Base-by-base conservation (phyloP, 768 basidiomycete species). In the Pholiota microspora region DNA sequence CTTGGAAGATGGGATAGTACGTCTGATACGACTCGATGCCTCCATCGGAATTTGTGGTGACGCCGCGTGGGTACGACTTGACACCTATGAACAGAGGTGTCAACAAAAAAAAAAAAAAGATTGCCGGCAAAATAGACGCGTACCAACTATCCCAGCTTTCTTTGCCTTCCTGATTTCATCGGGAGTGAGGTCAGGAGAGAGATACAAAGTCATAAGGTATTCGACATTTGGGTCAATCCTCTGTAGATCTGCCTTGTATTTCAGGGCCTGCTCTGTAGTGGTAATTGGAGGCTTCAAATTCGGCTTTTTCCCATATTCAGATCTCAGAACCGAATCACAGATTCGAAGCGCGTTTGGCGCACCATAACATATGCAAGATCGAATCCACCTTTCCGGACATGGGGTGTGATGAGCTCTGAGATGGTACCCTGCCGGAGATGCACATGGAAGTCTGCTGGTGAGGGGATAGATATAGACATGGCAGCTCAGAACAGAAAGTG, bases 281-380 rank as follows among this genome's bases (percentile, higher is more conserved):
- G 86, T 92, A 65, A 97, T 83, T 3, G 95, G 94, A 21, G 95
- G 95, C 55, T 80, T 84, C 31, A 95, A 80, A 70, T 99, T 99
- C 55, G 97, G 97, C 96, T 95, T 52, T 52, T 21, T 35, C 25
- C 35, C 45, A 42, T 27, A 47, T 63, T 51, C 58, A 53, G 38
- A 49, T 34, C 36, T 59, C 28, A 18, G 35, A 45, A 47, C 18
- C 23, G 40, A 46, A 36, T 5, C 27, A 44, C 45, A 51, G 46
- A 40, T 18, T 24, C 16, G 44, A 38, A 51, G 34, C 32, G 32
- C 47, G 36, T 44, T n/a, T 51, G 18, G 62, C 76, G 57, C 65
- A 93, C 95, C 97, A 99, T 99, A 34, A 99, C 93, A 75, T 97
- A 99, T 60, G 90, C 96, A 53, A 96, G 79, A 54, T 79, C 73